Percentiles rank a stretch among this genome's conserved stretches.
Conservation (phyloP, 2,329 filamentous ascomycete genomes). For the Mycosphaerella arachidis region DNA sequence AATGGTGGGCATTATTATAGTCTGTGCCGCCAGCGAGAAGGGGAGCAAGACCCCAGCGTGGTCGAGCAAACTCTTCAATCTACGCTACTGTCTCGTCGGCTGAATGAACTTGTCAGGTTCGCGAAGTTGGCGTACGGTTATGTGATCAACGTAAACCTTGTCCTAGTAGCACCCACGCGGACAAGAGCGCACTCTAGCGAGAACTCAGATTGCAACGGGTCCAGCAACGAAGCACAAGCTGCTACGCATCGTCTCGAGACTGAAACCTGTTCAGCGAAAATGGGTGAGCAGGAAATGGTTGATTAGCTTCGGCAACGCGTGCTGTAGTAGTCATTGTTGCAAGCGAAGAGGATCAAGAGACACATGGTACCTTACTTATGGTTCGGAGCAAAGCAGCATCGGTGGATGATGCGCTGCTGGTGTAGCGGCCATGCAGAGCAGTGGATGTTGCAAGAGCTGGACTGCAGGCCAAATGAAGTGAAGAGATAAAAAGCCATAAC, state of each 20-base stretch:
- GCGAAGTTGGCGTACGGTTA: no score
- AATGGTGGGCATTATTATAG: constrained; percentile 61
- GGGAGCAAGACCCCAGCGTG: constrained; percentile 69
- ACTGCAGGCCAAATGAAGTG: not conserved
- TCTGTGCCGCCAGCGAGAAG: constrained; percentile 64
- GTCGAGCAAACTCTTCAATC: constrained; percentile 70
- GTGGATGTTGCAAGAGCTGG: not conserved
- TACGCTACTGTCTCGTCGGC: constrained; percentile 72
- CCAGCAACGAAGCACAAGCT: constrained; percentile 53
- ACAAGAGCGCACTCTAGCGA: constrained; percentile 63
- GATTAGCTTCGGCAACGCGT: constrained; percentile 36
- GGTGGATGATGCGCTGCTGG: not conserved
- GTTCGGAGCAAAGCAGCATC: not conserved
- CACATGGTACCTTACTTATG: not conserved
- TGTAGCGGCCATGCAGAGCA: not conserved
- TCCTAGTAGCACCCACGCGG: constrained; percentile 65
- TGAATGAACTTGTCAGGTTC: constrained; percentile 3
- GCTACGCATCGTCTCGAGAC: constrained; percentile 39
- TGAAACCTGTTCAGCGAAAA: constrained; percentile 42
- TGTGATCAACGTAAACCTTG: constrained; percentile 46
- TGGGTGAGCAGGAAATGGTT: constrained; percentile 39
- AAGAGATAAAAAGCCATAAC: not conserved
- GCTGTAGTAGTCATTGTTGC: constrained; percentile 7
- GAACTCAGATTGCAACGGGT: constrained; percentile 68
- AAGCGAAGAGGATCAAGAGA: not conserved